Evolutionary conservation across 2,329 filamentous ascomycete species (phyloP), one percentile per base, ranked within the genome.

Genomic region (Trichoderma citrinoviride): DNA sequence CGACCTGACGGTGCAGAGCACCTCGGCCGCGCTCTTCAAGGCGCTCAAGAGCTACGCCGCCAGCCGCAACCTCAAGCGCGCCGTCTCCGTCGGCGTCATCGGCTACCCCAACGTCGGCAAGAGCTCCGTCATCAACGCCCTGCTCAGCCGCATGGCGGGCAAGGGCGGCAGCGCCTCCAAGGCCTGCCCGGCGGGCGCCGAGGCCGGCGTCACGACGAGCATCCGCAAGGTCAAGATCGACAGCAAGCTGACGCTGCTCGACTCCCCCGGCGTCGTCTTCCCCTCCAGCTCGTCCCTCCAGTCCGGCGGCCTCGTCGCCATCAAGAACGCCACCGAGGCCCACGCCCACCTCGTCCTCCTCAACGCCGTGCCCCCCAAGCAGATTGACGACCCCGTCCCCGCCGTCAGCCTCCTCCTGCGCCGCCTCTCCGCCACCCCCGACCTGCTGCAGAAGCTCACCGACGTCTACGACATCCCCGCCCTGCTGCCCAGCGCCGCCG

Each of bases 91-190:
- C 67, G 93, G 93, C 69, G 91, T 97, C 67, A 96, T 97, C 71
- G 93, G 93, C 29, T 97, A 97, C 77, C 93, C 93, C 72, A 97
- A 97, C 76, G 93, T 97, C 66, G 93, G 93, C 75, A 97, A 97
- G 82, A 96, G 92, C 29, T 97, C 93, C 57, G 92, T 97, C 72
- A 97, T 97, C 83, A 97, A 97, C 77, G 91, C 93, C 17, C 87
- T 97, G 64, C 90, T 92, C 21, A 88, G 90, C 43, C 87, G 92
- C 43, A 82, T 97, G 70, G 87, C 89, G 69, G 85, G 87, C 64
- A 87, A 85, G 73, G 86, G 85, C 43, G 80, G 80, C 50, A 76
- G 77, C 70, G 80, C 84, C 70, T 82, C 84, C 41, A 78, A 74
- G 67, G 90, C 92, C 49, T 97, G 93, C 76, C 93, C 93, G 1